Conservation (phyloP, 257 asterid species). For the Przewalskia tangutica region DNA sequence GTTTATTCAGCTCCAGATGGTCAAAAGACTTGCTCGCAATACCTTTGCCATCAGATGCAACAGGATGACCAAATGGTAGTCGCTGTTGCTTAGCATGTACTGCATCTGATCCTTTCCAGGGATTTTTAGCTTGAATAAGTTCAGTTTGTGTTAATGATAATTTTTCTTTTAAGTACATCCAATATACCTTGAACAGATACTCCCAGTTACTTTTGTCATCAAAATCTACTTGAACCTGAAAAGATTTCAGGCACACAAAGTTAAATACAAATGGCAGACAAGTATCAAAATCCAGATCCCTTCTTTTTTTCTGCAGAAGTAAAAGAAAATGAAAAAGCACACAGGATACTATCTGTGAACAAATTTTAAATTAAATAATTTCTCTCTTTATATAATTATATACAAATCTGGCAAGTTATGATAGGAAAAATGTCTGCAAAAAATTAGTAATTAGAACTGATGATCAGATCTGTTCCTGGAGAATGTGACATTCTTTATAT, state of each 20-base stretch:
- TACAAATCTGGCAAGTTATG: background rate
- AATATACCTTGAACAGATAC: slow-evolving; percentile 83
- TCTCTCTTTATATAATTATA: background rate
- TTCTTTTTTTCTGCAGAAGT: background rate
- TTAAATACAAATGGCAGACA: background rate
- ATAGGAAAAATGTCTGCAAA: background rate
- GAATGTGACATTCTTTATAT: background rate
- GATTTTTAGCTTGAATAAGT: slow-evolving; percentile 57
- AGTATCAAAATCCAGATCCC: background rate
- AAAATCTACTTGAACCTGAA: slow-evolving; percentile 78
- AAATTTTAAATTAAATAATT: background rate
- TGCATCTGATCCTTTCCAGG: slow-evolving; percentile 33
- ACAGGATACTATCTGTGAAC: background rate
- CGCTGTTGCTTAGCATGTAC: slow-evolving; percentile 25
- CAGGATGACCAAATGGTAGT: slow-evolving; percentile 13
- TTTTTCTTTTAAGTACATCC: slow-evolving; percentile 57
- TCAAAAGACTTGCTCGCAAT: slow-evolving; percentile 18
- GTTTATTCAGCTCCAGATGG: slow-evolving; percentile 32
- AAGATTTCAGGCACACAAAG: slow-evolving; percentile 1
- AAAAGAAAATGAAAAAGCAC: background rate
- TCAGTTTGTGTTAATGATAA: slow-evolving; percentile 52
- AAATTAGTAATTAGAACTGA: background rate
- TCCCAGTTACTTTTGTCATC: slow-evolving; percentile 88
- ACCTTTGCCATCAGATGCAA: slow-evolving; percentile 23
- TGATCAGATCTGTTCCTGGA: background rate